Conservation (phyloP, 805 yeast species). For the Maudiozyma bulderi region DNA sequence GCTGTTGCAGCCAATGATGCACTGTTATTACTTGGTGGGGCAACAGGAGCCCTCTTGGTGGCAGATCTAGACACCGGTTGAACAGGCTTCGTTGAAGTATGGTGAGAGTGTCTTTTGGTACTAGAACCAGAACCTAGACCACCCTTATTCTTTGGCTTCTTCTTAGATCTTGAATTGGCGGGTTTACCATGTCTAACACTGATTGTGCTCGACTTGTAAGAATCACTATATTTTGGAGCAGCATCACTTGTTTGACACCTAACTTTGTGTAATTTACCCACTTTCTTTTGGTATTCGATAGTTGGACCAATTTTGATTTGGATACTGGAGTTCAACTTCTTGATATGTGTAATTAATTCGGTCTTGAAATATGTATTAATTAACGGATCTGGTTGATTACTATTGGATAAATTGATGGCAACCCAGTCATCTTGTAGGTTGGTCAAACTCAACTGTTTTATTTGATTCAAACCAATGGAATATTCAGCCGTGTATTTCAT, state of each 20-base stretch:
- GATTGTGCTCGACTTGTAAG: conserved; percentile 82
- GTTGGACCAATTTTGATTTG: conserved; percentile 59
- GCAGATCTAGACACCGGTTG: conserved; percentile 22
- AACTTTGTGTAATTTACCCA: conserved; percentile 67
- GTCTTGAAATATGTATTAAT: conserved; percentile 81
- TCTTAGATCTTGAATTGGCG: conserved; percentile 56
- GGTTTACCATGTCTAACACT: conserved; percentile 75
- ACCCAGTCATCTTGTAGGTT: conserved; percentile 88
- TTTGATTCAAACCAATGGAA: conserved; percentile 47
- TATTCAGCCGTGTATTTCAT: conserved; percentile 53
- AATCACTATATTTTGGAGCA: conserved; percentile 61
- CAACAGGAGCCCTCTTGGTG: conserved; percentile 27
- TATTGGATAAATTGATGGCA: conserved; percentile 37
- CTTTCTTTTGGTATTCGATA: conserved; percentile 80
- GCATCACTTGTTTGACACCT: conserved; percentile 53
- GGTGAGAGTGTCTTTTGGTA: conserved; percentile 10
- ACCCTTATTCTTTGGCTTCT: conserved; percentile 57
- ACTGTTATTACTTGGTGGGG: conserved; percentile 24
- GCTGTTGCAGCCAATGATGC: conserved; percentile 33
- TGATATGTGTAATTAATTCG: conserved; percentile 70
- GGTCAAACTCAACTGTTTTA: conserved; percentile 59
- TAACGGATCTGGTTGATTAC: conserved; percentile 62
- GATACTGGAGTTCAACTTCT: conserved; percentile 47
- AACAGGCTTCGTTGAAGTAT: conserved; percentile 9
- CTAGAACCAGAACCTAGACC: conserved; percentile 3